Evolutionary conservation across 805 yeast species (phyloP).

Genomic region (Diddensiella santjacobensis): DNA sequence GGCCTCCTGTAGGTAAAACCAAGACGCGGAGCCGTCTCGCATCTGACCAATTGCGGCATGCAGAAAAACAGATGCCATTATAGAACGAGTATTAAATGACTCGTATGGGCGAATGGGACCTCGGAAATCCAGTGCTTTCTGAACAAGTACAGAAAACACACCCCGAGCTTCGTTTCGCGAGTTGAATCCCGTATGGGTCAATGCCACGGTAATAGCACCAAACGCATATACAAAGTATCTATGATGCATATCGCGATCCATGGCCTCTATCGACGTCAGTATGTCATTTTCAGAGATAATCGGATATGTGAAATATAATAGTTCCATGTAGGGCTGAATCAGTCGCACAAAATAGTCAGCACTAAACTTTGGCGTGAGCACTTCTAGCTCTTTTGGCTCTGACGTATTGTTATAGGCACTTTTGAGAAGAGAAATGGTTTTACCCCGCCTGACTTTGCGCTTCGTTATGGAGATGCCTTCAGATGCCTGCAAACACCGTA

Average conservation of each 20-base stretch:
- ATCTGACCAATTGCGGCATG: slow-evolving; percentile 9
- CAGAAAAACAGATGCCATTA: slow-evolving; percentile 13
- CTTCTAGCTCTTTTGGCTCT: background rate
- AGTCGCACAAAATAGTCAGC: background rate
- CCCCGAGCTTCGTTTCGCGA: background rate
- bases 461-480: background rate
- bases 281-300: background rate
- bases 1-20: slow-evolving; percentile 15
- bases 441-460: background rate
- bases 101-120: background rate
- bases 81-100: background rate
- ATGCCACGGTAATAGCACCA: background rate
- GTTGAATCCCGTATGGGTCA: background rate
- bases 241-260: background rate
- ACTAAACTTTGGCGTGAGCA: background rate
- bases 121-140: background rate
- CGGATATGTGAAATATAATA: background rate
- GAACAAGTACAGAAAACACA: background rate
- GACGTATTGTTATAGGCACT: no score
- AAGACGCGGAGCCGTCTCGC: slow-evolving; percentile 6
- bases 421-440: background rate
- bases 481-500: background rate
- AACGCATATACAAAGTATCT: background rate
- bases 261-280: background rate
- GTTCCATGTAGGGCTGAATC: background rate